Conservation (phyloP, 257 asterid genomes). For the Plantago major region DNA sequence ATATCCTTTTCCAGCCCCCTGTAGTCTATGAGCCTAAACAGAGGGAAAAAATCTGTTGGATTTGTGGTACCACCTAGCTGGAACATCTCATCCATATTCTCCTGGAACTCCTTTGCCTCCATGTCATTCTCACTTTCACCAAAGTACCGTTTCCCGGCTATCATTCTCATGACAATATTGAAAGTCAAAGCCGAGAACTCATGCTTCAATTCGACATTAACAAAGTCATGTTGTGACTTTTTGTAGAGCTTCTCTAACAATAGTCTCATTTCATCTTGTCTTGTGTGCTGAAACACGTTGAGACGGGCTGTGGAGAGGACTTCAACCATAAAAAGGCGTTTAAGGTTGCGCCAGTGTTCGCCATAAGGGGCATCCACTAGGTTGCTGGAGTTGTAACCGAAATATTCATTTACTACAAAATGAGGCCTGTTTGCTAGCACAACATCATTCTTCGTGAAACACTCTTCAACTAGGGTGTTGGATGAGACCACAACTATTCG, state of each 20-base stretch:
- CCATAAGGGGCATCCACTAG: conserved; percentile 28
- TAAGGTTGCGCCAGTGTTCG: conserved; percentile 30
- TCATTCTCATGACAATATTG: conserved; percentile 3
- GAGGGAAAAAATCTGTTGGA: background rate
- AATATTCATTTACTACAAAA: conserved; percentile 19
- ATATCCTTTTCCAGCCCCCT: conserved; percentile 1
- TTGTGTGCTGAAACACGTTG: conserved; percentile 2
- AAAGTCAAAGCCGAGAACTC: background rate
- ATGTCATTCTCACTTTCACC: background rate
- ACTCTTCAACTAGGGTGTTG: conserved; percentile 24
- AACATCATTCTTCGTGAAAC: conserved; percentile 31
- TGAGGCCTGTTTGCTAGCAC: conserved; percentile 28
- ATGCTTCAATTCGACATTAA: background rate
- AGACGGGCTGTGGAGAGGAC: conserved; percentile 28
- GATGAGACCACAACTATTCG: conserved; percentile 35
- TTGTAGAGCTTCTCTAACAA: conserved; percentile 8
- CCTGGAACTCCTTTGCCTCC: conserved; percentile 2
- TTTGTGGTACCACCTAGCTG: background rate
- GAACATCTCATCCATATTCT: conserved; percentile 2
- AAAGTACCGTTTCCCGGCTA: background rate
- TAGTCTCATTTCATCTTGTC: conserved; percentile 4
- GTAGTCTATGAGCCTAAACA: background rate
- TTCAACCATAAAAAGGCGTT: conserved; percentile 27
- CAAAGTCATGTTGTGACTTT: conserved; percentile 1
- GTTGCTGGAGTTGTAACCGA: conserved; percentile 25